These are phyloP conservation scores for Starmera amethionina DNA, from an alignment of 805 yeast genomes.

Conservation along the genomic window DNA sequence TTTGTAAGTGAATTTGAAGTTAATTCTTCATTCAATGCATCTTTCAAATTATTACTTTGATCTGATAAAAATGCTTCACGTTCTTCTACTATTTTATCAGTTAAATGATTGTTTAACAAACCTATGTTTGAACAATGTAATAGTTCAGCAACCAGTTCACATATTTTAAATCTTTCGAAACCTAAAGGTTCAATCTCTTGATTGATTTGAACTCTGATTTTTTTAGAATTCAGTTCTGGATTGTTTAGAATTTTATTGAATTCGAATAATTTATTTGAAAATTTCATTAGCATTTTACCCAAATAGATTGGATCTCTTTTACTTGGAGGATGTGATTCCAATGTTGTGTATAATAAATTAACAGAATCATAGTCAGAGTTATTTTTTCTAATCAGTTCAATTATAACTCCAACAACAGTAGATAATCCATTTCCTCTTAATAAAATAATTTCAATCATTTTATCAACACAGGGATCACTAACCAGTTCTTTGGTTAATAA, in stretches of 20 bases:
- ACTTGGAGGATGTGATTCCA: slow-evolving; percentile 81
- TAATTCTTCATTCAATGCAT: slow-evolving; percentile 18
- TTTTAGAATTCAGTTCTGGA: slow-evolving; percentile 11
- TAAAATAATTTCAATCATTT: slow-evolving; percentile 64
- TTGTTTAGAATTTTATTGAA: slow-evolving; percentile 41
- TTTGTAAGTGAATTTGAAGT: slow-evolving; percentile 2
- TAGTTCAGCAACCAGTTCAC: slow-evolving; percentile 89
- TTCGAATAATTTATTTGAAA: slow-evolving; percentile 49
- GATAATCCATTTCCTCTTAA: slow-evolving; percentile 67
- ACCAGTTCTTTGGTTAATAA: slow-evolving; percentile 81
- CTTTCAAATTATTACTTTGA: slow-evolving; percentile 16
- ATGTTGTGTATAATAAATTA: slow-evolving; percentile 62
- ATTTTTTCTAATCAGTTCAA: slow-evolving; percentile 89
- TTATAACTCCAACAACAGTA: slow-evolving; percentile 85
- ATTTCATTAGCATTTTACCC: slow-evolving; percentile 69
- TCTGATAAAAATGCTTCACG: slow-evolving; percentile 55
- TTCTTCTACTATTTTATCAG: slow-evolving; percentile 55
- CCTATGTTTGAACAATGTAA: slow-evolving; percentile 96
- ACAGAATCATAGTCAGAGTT: slow-evolving; percentile 90
- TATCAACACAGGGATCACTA: slow-evolving; percentile 49
- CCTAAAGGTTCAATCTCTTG: slow-evolving; percentile 74
- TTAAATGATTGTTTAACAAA: slow-evolving; percentile 67
- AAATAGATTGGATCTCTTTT: slow-evolving; percentile 85
- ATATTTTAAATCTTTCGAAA: slow-evolving; percentile 83
- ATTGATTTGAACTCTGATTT: slow-evolving; percentile 35